Evolutionary conservation across 257 asterid genomes (phyloP).

Genomic region (Anisodus acutangulus): DNA sequence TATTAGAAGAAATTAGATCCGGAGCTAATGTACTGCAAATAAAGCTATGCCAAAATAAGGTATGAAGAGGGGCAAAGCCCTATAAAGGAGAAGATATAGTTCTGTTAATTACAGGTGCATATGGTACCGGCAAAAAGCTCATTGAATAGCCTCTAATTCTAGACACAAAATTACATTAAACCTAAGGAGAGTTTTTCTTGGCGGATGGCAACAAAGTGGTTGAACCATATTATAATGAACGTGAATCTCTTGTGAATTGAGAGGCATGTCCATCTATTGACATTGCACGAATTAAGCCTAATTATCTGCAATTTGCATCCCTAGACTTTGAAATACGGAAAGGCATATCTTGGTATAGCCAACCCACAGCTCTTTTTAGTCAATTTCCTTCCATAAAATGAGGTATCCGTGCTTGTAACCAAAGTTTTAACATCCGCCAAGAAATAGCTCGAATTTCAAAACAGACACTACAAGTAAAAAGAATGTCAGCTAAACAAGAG

Average conservation of each 20-base stretch:
- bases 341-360: neutral
- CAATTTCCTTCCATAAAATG: neutral
- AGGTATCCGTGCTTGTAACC: neutral
- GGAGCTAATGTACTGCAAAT: neutral
- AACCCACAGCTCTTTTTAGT: neutral
- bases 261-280: slow-evolving; percentile 1
- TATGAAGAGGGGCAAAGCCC: neutral
- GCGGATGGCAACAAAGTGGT: neutral
- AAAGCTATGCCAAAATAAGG: neutral
- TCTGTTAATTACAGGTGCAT: slow-evolving; percentile 19
- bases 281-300: neutral
- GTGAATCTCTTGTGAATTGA: neutral
- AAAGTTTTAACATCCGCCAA: slow-evolving; percentile 1
- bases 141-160: neutral
- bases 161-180: neutral
- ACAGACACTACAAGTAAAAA: neutral
- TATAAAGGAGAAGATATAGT: neutral
- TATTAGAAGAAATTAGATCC: neutral
- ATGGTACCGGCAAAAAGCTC: neutral
- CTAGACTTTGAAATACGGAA: neutral
- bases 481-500: neutral
- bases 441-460: slow-evolving; percentile 12
- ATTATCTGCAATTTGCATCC: neutral
- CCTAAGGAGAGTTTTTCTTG: neutral
- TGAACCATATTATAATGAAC: neutral